phyloP scores from a whole-genome alignment of 805 yeast species.

The Saccharomyces cerevisiae region DNA sequence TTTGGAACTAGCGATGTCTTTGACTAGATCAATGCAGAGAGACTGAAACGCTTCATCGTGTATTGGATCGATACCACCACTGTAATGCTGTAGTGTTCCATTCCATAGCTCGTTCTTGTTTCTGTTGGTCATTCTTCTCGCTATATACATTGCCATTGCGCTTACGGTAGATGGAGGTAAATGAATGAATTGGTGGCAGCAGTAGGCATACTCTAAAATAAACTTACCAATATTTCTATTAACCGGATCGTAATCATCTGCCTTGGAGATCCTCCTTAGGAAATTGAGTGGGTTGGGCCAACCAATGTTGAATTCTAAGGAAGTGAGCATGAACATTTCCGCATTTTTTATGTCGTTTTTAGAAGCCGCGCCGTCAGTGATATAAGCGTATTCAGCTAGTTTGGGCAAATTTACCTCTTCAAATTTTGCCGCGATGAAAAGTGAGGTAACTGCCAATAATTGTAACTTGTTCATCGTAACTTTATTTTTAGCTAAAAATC shows the following conservation, averaged over 20 bases:
- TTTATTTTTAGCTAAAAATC: constrained; percentile 67
- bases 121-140: constrained; percentile 45
- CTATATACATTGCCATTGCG: constrained; percentile 82
- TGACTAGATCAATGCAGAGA: constrained; percentile 18
- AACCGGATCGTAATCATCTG: constrained; percentile 80
- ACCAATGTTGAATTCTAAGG: constrained; percentile 64
- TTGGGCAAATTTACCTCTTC: constrained; percentile 89
- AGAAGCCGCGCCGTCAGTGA: constrained; percentile 77
- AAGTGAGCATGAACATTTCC: constrained; percentile 68
- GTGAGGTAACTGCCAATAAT: constrained; percentile 73
- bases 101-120: constrained; percentile 26
- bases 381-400: constrained; percentile 75
- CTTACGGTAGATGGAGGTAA: constrained; percentile 68
- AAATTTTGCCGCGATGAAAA: constrained; percentile 86
- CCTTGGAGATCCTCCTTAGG: constrained; percentile 78
- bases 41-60: constrained; percentile 17
- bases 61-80: constrained; percentile 23
- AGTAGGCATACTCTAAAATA: constrained; percentile 65
- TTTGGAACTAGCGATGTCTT: constrained; percentile 23
- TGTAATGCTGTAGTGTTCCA: constrained; percentile 18
- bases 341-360: constrained; percentile 77
- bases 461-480: constrained; percentile 77
- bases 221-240: constrained; percentile 82
- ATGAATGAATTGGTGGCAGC: constrained; percentile 69
- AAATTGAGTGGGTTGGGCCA: constrained; percentile 90